Evolutionary conservation across 768 basidiomycete species (phyloP).

Genomic region (Inosperma sp.): DNA sequence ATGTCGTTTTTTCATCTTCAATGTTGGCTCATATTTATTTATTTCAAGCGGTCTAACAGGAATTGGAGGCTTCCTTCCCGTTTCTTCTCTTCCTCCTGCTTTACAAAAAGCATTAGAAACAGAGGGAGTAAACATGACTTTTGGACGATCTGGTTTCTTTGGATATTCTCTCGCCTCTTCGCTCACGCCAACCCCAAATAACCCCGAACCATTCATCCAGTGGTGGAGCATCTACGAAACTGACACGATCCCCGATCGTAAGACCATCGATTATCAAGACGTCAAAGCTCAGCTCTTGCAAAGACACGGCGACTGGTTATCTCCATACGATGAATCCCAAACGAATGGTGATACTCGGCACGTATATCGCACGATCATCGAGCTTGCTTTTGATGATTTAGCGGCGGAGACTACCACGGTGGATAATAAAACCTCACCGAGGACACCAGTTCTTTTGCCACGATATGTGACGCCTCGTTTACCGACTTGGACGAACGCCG

Average conservation of each 20-base stretch:
- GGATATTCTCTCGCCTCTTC: slow-evolving; percentile 25
- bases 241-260: slow-evolving; percentile 21
- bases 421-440: slow-evolving; percentile 3
- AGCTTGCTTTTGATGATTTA: slow-evolving; percentile 14
- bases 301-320: slow-evolving; percentile 32
- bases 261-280: slow-evolving; percentile 17
- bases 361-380: slow-evolving; percentile 20
- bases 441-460: slow-evolving; percentile 32
- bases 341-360: slow-evolving; percentile 21
- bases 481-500: slow-evolving; percentile 30
- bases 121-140: slow-evolving; percentile 35
- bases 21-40: slow-evolving; percentile 1
- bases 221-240: slow-evolving; percentile 42
- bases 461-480: slow-evolving; percentile 32
- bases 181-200: slow-evolving; percentile 16
- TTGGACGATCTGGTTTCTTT: slow-evolving; percentile 36
- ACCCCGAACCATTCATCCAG: slow-evolving; percentile 22
- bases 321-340: slow-evolving; percentile 29
- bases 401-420: not conserved
- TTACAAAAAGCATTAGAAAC: slow-evolving; percentile 25
- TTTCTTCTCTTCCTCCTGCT: slow-evolving; percentile 23
- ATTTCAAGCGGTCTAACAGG: slow-evolving; percentile 30
- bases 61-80: slow-evolving; percentile 36
- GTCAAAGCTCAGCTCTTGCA: slow-evolving; percentile 26
- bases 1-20: not conserved